Evolutionary conservation across 352 stramenopile genomes (phyloP), one percentile per base, ranked within the genome.

Genomic region (Nothophytophthora sp.): DNA sequence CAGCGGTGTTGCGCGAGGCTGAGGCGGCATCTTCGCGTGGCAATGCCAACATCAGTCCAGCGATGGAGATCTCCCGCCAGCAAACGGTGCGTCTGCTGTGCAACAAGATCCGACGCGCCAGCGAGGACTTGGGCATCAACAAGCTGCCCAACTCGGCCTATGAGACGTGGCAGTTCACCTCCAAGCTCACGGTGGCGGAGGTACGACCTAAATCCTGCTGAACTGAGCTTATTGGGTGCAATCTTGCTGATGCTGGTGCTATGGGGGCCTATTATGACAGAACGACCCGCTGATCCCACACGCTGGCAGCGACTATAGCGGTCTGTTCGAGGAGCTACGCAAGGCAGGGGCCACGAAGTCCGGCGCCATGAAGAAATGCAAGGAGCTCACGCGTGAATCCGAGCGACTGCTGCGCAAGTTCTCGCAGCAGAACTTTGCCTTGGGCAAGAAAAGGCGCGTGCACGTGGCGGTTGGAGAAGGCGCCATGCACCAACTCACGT

Each of bases 131-230:
- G 63, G 85, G 85, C 24, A 81, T 95, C 47, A 64, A 57, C 32
- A 89, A 89, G 50, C 60, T 92, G 47, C 74, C 84, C 20, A 92
- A 91, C 55, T 87, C 84, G 48, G 78, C 67, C n/a, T 91, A 86
- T 63, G 84, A 95, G 63, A 88, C 78, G 23, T 95, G 81, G 84
- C 81, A 95, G 50, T 90, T 92, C 48, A 88, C 77, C 35, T 89
- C 81, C 25, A 68, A 75, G 33, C 65, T 95, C 20, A 88, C 70
- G 4, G 73, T 85, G n/a, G 71, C 75, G 16, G 75, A 90, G 45
- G n/a, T n/a, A n/a, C n/a, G n/a, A n/a, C n/a, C n/a, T n/a, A n/a
- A n/a, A n/a, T n/a, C n/a, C 71, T 82, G n/a, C n/a, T n/a, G n/a
- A n/a, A n/a, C n/a, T n/a, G n/a, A n/a, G n/a, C n/a, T n/a, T n/a